These are phyloP conservation scores for Leishmania arabica DNA, from an alignment of 208 protist species.

Conservation along the genomic window DNA sequence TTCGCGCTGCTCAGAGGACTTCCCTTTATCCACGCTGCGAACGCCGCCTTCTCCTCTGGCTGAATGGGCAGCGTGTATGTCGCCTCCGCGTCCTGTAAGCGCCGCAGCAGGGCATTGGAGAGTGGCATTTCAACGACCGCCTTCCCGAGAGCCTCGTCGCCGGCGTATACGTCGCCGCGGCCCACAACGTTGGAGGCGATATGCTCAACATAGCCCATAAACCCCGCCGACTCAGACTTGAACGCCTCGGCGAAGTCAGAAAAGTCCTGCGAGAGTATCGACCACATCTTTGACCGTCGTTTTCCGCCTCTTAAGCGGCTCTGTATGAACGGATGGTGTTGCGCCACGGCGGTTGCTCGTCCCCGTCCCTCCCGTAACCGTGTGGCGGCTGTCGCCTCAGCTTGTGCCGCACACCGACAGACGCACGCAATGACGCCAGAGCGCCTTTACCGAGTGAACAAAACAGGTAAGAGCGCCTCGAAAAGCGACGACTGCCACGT, in stretches of 20 bases:
- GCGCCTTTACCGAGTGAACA: background rate
- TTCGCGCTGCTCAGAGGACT: slow-evolving; percentile 58
- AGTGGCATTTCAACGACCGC: slow-evolving; percentile 49
- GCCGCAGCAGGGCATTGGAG: slow-evolving; percentile 26
- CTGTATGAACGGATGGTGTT: background rate
- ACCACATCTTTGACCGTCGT: slow-evolving; percentile 45
- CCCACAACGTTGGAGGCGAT: slow-evolving; percentile 72
- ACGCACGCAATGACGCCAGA: background rate
- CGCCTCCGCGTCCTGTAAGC: slow-evolving; percentile 40
- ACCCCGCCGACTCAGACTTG: slow-evolving; percentile 54
- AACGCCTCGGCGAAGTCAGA: slow-evolving; percentile 61
- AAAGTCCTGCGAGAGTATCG: slow-evolving; percentile 58
- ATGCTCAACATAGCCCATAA: slow-evolving; percentile 50
- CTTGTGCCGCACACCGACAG: background rate
- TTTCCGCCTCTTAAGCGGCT: background rate
- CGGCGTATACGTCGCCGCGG: slow-evolving; percentile 47
- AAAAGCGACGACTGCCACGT: background rate
- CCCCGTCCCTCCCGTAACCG: background rate
- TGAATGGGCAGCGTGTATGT: slow-evolving; percentile 49
- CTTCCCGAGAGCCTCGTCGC: slow-evolving; percentile 59
- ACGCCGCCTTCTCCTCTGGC: slow-evolving; percentile 34
- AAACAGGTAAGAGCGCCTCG: background rate
- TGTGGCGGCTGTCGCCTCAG: background rate
- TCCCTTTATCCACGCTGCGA: slow-evolving; percentile 46
- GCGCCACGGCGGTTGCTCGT: background rate